Evolutionary conservation across 306 rosid species (phyloP), one percentile per base, ranked within the genome.

Genomic region (Albizia julibrissin): DNA sequence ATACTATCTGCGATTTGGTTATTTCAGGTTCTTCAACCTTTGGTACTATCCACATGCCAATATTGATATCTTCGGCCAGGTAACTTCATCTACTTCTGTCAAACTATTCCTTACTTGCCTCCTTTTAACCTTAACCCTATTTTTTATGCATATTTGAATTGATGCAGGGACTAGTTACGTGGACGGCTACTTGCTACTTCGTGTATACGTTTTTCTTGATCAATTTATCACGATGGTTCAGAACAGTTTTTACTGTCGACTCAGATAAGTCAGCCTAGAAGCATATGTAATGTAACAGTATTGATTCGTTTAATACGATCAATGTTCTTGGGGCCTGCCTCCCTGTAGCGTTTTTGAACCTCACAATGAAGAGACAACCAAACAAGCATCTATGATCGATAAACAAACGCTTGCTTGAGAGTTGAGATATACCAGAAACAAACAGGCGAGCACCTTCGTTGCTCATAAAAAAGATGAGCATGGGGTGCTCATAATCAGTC

Each of bases 151-250:
- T 56, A 49, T 39, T 59, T 44, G 26, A 54, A 54, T 52, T 54
- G 76, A 15, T 82, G 85, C 84, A 87, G 90, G 90, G 88, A 42
- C 76, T 84, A 19, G 80, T 87, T 49, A 87, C 88, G 29, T 87
- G 90, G 90, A 87, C 90, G 18, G 84, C 82, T 81, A 87, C 86
- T 79, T 87, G 88, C 81, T 87, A 87, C 85, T 87, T 87, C 37
- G 88, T 87, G 72, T 87, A 87, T 37, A 72, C 76, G 13, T 52
- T 52, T 44, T 46, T 72, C 24, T 16, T 72, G 2, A 82, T 85
- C 86, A 87, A 82, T 85, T 79, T 87, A 83, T 82, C 88, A 42
- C 81, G 88, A 49, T 87, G 88, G 90, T 59, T 84, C 43, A 76
- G 80, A 82, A 76, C 88, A 65, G 69, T 87, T 46, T 84, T 34